phyloP scores from a whole-genome alignment of 1,284 basidiomycete genomes.

The Bjerkandera adusta region DNA sequence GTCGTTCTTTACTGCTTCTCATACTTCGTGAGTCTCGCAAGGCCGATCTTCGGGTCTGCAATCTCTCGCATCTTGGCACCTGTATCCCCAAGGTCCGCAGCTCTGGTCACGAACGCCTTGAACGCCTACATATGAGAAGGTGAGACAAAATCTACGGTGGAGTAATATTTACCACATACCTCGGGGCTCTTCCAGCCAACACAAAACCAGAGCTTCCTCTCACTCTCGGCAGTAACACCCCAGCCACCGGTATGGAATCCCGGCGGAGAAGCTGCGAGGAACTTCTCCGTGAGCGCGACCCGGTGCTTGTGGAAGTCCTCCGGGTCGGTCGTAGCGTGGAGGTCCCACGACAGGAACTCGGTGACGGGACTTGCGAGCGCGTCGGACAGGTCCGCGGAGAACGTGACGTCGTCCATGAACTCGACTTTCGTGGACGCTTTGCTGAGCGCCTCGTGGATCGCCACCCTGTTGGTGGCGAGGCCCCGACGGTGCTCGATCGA shows the following conservation, averaged over 20 bases:
- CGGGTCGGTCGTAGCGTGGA: constrained; percentile 3
- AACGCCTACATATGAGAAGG: background rate
- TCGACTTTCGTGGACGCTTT: background rate
- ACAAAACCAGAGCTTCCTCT: background rate
- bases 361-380: constrained; percentile 9
- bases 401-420: constrained; percentile 4
- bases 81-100: no score
- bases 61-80: no score
- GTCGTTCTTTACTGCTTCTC: no score
- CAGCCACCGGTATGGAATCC: constrained; percentile 1
- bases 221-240: constrained; percentile 6
- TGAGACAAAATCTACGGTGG: background rate
- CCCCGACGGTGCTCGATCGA: constrained; percentile 5
- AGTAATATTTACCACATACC: constrained; percentile 5
- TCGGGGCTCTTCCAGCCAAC: constrained; percentile 7
- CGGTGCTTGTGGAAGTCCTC: background rate
- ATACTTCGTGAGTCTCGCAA: no score
- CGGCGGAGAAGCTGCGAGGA: background rate
- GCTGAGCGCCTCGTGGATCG: background rate
- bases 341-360: constrained; percentile 10
- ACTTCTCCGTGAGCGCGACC: background rate
- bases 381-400: constrained; percentile 1
- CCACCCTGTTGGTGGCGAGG: constrained; percentile 7
- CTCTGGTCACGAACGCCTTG: background rate
- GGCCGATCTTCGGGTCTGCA: no score